phyloP scores from a whole-genome alignment of 164 flowering plant genomes.

The Chimonanthus praecox region DNA sequence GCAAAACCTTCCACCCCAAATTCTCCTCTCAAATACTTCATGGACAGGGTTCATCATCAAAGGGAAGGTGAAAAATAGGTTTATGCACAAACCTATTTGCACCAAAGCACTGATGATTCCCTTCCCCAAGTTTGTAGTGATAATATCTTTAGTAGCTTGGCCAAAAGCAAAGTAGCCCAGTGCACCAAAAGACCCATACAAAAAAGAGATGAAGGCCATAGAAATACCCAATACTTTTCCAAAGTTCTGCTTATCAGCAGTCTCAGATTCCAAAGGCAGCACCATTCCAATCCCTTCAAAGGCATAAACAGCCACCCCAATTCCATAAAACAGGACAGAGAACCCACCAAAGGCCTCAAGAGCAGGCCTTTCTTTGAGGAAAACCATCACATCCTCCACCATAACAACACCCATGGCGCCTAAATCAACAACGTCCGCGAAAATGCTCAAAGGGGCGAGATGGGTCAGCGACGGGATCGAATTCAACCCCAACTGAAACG shows the following conservation, averaged over 20 bases:
- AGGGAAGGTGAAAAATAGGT: conserved; percentile 76
- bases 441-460: conserved; percentile 87
- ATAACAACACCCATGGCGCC: conserved; percentile 82
- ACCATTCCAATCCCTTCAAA: conserved; percentile 92
- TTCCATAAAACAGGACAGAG: conserved; percentile 56
- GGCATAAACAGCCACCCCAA: conserved; percentile 76
- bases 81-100: conserved; percentile 67
- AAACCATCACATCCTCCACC: conserved; percentile 55
- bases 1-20: conserved; percentile 43
- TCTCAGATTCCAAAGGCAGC: conserved; percentile 73
- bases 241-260: conserved; percentile 49
- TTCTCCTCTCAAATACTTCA: conserved; percentile 73
- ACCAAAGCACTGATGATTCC: conserved; percentile 58
- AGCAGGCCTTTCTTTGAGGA: conserved; percentile 24
- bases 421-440: conserved; percentile 83
- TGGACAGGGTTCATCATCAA: conserved; percentile 96
- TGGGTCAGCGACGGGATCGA: conserved; percentile 73
- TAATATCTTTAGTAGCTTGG: conserved; percentile 63
- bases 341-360: conserved; percentile 57
- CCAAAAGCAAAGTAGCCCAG: conserved; percentile 91
- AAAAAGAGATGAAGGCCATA: conserved; percentile 52
- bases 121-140: conserved; percentile 66
- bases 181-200: conserved; percentile 66
- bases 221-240: conserved; percentile 48
- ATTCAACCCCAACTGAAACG: conserved; percentile 75